A percentile compares a stretch with the other conserved stretches of the same genome.
These are phyloP conservation scores for Tolypocladium capitatum DNA, from an alignment of 2,329 filamentous ascomycete genomes.

Conservation along the genomic window DNA sequence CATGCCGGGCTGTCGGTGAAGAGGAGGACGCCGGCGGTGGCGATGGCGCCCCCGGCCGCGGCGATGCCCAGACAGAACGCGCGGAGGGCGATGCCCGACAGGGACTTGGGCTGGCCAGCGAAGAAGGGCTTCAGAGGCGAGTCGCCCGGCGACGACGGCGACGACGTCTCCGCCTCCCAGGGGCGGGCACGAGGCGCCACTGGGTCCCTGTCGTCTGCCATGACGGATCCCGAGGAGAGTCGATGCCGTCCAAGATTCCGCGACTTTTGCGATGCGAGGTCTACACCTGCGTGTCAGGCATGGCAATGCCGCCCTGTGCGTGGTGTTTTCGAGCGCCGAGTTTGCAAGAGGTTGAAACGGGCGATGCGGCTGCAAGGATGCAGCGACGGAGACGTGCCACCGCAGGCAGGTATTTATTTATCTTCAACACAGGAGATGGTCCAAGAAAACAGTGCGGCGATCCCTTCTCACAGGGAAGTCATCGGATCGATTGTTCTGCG, in stretches of 20 bases:
- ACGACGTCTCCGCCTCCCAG: slow-evolving; percentile 2
- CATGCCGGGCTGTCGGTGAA: slow-evolving; percentile 35
- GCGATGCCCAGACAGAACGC: slow-evolving; percentile 39
- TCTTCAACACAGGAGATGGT: background rate
- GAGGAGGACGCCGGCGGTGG: slow-evolving; percentile 18
- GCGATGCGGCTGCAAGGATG: background rate
- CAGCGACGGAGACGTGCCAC: background rate
- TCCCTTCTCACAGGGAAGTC: background rate
- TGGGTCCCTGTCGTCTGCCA: slow-evolving; percentile 1
- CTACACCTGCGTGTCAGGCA: background rate
- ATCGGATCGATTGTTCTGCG: slow-evolving; percentile 9
- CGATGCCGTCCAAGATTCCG: background rate
- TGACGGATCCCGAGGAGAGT: background rate
- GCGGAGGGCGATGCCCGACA: slow-evolving; percentile 45
- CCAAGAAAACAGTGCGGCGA: background rate
- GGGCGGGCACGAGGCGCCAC: slow-evolving; percentile 3
- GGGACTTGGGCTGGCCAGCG: slow-evolving; percentile 39
- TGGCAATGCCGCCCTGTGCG: background rate
- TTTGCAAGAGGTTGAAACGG: background rate
- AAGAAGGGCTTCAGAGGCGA: slow-evolving; percentile 20
- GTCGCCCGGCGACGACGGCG: slow-evolving; percentile 12
- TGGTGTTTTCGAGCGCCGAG: too few relatives aligned
- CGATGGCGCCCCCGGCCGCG: slow-evolving; percentile 22
- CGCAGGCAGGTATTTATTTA: background rate
- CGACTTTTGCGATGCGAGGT: background rate